A percentile compares a stretch with the other conserved stretches of the same genome.
Conservation (phyloP, 495 filamentous ascomycete genomes). For the Parathielavia hyrcaniae region DNA sequence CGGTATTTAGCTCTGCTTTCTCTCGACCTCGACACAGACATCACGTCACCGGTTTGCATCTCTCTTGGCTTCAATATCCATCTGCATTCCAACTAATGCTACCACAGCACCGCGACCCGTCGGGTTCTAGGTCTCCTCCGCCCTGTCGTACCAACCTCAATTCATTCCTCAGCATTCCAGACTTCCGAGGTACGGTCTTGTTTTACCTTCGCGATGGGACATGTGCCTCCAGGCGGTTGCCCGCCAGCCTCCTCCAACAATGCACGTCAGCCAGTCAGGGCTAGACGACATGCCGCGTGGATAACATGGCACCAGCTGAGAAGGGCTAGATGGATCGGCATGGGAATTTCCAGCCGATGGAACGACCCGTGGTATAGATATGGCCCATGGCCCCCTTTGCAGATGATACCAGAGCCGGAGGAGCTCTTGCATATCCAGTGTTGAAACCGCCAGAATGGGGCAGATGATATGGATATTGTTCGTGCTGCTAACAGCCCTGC, state of each 20-base stretch:
- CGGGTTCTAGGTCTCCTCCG: background rate
- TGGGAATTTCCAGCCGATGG: background rate
- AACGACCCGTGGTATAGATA: background rate
- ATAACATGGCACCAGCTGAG: background rate
- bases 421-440: background rate
- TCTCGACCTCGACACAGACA: background rate
- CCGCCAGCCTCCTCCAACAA: background rate
- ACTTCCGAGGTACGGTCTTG: background rate
- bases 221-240: background rate
- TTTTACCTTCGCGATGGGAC: background rate
- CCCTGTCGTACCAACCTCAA: background rate
- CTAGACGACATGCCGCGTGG: background rate
- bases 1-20: background rate
- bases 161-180: background rate
- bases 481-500: constrained; percentile 10
- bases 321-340: background rate
- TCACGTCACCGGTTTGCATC: no score
- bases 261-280: constrained; percentile 7
- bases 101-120: background rate
- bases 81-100: background rate
- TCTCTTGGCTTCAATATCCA: background rate
- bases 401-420: background rate
- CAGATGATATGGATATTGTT: constrained; percentile 7
- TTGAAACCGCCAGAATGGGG: background rate
- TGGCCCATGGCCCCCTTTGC: background rate